phyloP scores from a whole-genome alignment of 2,329 filamentous ascomycete genomes.

The Fusarium compactum region DNA sequence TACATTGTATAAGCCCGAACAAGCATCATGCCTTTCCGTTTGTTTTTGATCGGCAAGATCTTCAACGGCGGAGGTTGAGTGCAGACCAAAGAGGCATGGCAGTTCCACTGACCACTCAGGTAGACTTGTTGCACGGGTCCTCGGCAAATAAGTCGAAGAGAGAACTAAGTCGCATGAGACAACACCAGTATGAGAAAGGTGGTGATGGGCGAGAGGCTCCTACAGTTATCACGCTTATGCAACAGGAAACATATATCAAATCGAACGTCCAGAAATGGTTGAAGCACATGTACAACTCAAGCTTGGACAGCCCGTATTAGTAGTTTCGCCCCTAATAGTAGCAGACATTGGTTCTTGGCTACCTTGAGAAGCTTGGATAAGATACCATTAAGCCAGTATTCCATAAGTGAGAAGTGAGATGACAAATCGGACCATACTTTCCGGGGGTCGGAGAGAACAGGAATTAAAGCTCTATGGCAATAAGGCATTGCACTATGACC shows the following conservation, averaged over 20 bases:
- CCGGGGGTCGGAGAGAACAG: slow-evolving; percentile 5
- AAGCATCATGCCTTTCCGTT: slow-evolving; percentile 16
- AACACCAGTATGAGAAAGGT: slow-evolving; percentile 6
- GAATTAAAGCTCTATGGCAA: background rate
- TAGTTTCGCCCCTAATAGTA: background rate
- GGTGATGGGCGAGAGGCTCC: slow-evolving; percentile 22
- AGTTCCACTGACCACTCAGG: background rate
- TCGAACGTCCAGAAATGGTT: background rate
- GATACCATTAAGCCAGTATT: background rate
- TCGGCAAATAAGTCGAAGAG: background rate
- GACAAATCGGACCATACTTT: slow-evolving; percentile 36
- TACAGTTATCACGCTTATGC: background rate
- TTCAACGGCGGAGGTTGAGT: slow-evolving; percentile 29
- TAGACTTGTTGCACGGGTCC: background rate
- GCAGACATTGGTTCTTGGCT: background rate
- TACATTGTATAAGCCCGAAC: slow-evolving; percentile 11
- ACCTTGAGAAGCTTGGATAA: background rate
- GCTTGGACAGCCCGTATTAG: background rate
- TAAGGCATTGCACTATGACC: slow-evolving; percentile 4
- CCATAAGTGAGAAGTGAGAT: background rate
- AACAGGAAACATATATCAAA: background rate
- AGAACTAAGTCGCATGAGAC: slow-evolving; percentile 1
- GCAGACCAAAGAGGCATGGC: slow-evolving; percentile 5
- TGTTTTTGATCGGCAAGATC: slow-evolving; percentile 36
- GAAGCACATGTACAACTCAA: background rate